A percentile compares a stretch with the other conserved stretches of the same genome.
phyloP scores from a whole-genome alignment of 805 yeast genomes.

The Kuraishia floccosa region DNA sequence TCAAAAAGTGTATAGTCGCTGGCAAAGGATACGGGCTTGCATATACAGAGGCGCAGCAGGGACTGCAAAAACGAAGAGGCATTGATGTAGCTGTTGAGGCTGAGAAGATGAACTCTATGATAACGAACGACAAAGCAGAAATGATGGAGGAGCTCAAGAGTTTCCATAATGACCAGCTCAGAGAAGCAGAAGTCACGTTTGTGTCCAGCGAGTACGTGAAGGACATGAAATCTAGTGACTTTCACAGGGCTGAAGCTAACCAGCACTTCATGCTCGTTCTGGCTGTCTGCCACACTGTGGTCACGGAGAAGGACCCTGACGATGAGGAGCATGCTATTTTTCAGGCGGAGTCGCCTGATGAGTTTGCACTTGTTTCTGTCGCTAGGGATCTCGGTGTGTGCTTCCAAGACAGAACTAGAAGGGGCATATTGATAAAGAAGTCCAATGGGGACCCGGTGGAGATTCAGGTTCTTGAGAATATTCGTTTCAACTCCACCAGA shows the following conservation, averaged over 20 bases:
- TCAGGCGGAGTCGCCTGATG: constrained; percentile 81
- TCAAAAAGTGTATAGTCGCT: constrained; percentile 61
- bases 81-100: constrained; percentile 42
- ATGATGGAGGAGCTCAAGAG: constrained; percentile 36
- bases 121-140: constrained; percentile 26
- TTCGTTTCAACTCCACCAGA: constrained; percentile 61
- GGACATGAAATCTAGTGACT: constrained; percentile 30
- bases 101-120: constrained; percentile 24
- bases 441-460: constrained; percentile 31
- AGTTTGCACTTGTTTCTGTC: constrained; percentile 65
- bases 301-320: constrained; percentile 37
- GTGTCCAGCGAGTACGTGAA: constrained; percentile 44
- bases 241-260: constrained; percentile 32
- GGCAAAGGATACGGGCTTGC: constrained; percentile 64
- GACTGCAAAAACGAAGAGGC: constrained; percentile 57
- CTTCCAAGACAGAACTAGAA: constrained; percentile 41
- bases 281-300: constrained; percentile 68
- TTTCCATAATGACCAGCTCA: constrained; percentile 34
- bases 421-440: constrained; percentile 27
- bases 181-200: constrained; percentile 44
- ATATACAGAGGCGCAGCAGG: constrained; percentile 70
- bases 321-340: constrained; percentile 37
- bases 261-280: constrained; percentile 52
- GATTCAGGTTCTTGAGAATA: constrained; percentile 39
- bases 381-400: constrained; percentile 68